A percentile compares a stretch with the other conserved stretches of the same genome.
Conservation (phyloP, 2,329 filamentous ascomycete genomes). For the Fusarium drepaniforme region DNA sequence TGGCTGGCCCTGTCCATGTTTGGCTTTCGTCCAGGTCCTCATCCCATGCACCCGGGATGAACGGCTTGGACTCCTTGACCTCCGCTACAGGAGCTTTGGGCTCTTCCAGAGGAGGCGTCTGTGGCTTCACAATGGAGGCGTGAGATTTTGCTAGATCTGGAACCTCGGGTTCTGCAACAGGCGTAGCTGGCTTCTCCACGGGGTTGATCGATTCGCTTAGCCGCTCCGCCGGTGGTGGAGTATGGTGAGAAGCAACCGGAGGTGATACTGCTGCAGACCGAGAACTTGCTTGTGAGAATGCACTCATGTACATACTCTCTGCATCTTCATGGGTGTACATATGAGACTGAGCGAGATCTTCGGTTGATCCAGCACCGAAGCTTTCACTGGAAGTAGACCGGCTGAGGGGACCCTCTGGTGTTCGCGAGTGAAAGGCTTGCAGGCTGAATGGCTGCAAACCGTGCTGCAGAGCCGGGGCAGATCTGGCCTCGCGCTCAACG, state of each 20-base stretch:
- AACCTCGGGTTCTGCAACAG: constrained; percentile 6
- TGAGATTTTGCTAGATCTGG: neutral
- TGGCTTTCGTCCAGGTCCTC: constrained; percentile 48
- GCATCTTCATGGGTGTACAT: constrained; percentile 84
- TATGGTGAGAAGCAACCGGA: constrained; percentile 19
- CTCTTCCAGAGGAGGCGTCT: constrained; percentile 13
- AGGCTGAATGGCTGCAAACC: constrained; percentile 32
- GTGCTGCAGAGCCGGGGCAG: constrained; percentile 34
- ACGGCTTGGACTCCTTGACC: constrained; percentile 15
- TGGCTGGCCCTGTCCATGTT: constrained; percentile 19
- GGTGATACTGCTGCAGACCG: constrained; percentile 31
- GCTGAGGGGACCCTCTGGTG: constrained; percentile 21
- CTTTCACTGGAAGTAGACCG: constrained; percentile 30
- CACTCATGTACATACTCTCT: constrained; percentile 89
- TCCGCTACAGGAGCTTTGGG: neutral
- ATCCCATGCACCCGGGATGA: constrained; percentile 68
- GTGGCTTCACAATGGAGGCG: neutral
- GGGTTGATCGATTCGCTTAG: neutral
- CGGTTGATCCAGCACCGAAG: constrained; percentile 38
- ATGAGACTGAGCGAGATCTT: constrained; percentile 73
- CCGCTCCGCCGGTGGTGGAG: neutral
- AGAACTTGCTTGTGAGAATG: constrained; percentile 64
- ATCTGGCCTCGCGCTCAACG: constrained; percentile 32
- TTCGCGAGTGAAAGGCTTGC: constrained; percentile 8
- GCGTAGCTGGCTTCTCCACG: neutral